These are phyloP conservation scores for Aciculoconidium aculeatum DNA, from an alignment of 805 yeast species.

Conservation along the genomic window DNA sequence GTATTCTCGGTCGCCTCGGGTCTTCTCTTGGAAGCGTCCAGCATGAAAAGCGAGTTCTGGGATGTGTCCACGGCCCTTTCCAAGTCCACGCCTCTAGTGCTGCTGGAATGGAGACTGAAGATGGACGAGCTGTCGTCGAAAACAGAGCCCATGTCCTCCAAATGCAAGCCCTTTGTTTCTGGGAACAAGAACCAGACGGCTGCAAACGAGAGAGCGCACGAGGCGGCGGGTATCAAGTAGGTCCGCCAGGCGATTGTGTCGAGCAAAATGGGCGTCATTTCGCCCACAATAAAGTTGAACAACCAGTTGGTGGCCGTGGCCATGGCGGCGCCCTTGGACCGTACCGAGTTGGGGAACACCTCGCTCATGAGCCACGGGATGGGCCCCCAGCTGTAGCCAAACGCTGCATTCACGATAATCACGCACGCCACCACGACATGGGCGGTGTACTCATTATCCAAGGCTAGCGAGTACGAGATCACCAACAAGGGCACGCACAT, in stretches of 20 bases:
- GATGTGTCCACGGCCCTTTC: no score
- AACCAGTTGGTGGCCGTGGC: constrained; percentile 93
- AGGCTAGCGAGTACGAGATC: constrained; percentile 50
- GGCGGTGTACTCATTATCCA: constrained; percentile 48
- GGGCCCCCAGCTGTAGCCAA: constrained; percentile 93
- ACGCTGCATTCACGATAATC: constrained; percentile 72
- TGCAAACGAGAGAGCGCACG: constrained; percentile 67
- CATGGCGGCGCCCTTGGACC: constrained; percentile 86
- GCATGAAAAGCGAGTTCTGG: not conserved
- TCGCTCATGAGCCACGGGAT: constrained; percentile 89
- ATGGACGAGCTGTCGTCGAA: constrained; percentile 59
- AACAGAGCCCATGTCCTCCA: constrained; percentile 89
- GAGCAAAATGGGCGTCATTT: constrained; percentile 80
- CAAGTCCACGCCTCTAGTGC: constrained; percentile 12
- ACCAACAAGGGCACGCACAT: constrained; percentile 69
- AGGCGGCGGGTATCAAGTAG: constrained; percentile 74
- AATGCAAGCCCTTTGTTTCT: constrained; percentile 81
- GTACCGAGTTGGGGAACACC: constrained; percentile 74
- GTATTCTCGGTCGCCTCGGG: constrained; percentile 1
- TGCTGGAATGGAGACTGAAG: constrained; percentile 36
- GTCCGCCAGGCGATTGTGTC: constrained; percentile 74
- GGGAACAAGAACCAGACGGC: constrained; percentile 74
- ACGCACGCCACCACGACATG: constrained; percentile 70
- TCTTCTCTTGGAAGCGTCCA: constrained; percentile 1
- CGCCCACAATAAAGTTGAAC: constrained; percentile 88